Conservation (phyloP, 805 yeast species). For the Kodamaea neixiangensis region DNA sequence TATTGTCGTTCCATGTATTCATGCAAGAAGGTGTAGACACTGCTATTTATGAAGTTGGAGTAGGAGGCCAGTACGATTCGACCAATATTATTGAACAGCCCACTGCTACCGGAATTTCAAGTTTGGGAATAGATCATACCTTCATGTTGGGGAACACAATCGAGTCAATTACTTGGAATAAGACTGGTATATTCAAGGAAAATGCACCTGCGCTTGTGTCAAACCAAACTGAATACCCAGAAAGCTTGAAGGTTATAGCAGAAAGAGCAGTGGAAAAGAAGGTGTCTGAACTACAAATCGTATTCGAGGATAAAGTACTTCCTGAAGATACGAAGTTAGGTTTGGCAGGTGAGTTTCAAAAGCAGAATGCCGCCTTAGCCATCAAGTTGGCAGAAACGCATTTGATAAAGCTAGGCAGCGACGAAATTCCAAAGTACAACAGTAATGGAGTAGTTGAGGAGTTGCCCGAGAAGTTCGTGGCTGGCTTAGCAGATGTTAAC, state of each 20-base stretch:
- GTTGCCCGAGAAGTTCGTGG: conserved; percentile 51
- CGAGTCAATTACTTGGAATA: conserved; percentile 93
- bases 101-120: conserved; percentile 79
- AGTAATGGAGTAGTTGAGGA: conserved; percentile 17
- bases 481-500: conserved; percentile 64
- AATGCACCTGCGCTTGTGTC: conserved; percentile 67
- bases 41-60: conserved; percentile 96
- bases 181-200: conserved; percentile 85
- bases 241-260: conserved; percentile 55
- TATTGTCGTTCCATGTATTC: conserved; percentile 89
- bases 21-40: conserved; percentile 86
- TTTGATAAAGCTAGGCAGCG: conserved; percentile 47
- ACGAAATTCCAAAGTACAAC: conserved; percentile 25
- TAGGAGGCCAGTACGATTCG: conserved; percentile 97
- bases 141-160: conserved; percentile 83
- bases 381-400: conserved; percentile 66
- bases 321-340: conserved; percentile 56
- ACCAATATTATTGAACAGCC: conserved; percentile 85
- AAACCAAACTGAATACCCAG: conserved; percentile 52
- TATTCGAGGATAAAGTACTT: conserved; percentile 44
- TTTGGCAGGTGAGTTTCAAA: conserved; percentile 82
- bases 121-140: conserved; percentile 91
- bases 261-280: conserved; percentile 70
- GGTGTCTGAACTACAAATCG: conserved; percentile 47
- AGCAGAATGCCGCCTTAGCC: conserved; percentile 85